Percentiles rank a stretch among this genome's conserved stretches.
phyloP scores from a whole-genome alignment of 208 protist species.

The Acanthamoeba sp. region DNA sequence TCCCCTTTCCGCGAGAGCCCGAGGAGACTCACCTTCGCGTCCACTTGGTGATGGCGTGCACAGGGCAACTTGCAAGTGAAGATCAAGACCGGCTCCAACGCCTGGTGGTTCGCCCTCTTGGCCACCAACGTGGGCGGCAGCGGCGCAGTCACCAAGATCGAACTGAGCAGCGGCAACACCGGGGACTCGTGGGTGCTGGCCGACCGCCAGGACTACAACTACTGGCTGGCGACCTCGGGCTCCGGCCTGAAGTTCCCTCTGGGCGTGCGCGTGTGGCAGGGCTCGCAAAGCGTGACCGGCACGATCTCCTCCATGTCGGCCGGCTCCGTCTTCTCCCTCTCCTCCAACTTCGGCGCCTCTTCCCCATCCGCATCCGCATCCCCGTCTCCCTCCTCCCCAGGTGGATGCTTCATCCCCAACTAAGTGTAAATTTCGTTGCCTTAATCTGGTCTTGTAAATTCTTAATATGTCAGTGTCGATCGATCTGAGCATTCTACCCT shows the following conservation, averaged over 20 bases:
- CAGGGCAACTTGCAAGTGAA: slow-evolving; percentile 18
- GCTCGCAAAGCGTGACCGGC: not conserved
- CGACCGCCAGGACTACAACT: slow-evolving; percentile 49
- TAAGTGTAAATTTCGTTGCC: not conserved
- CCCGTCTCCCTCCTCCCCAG: not conserved
- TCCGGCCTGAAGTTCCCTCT: slow-evolving; percentile 20
- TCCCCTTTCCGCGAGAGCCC: not conserved
- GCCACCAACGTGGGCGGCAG: slow-evolving; percentile 50
- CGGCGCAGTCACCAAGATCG: slow-evolving; percentile 33
- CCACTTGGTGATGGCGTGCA: not conserved
- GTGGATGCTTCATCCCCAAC: not conserved
- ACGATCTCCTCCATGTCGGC: not conserved
- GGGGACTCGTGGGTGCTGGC: not conserved
- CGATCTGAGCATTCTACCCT: too few relatives aligned
- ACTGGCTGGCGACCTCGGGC: slow-evolving; percentile 50
- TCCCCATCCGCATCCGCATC: not conserved
- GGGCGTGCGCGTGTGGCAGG: slow-evolving; percentile 39
- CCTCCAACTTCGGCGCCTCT: not conserved
- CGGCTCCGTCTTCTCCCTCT: not conserved
- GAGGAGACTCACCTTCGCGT: not conserved
- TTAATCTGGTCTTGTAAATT: too few relatives aligned
- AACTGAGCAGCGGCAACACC: not conserved
- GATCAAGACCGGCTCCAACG: slow-evolving; percentile 45
- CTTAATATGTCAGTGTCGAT: too few relatives aligned
- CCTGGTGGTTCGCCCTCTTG: slow-evolving; percentile 63